Percentiles rank a stretch among this genome's conserved stretches.
phyloP scores from a whole-genome alignment of 108 stramenopile genomes.

The Cyclotella kingstonii region DNA sequence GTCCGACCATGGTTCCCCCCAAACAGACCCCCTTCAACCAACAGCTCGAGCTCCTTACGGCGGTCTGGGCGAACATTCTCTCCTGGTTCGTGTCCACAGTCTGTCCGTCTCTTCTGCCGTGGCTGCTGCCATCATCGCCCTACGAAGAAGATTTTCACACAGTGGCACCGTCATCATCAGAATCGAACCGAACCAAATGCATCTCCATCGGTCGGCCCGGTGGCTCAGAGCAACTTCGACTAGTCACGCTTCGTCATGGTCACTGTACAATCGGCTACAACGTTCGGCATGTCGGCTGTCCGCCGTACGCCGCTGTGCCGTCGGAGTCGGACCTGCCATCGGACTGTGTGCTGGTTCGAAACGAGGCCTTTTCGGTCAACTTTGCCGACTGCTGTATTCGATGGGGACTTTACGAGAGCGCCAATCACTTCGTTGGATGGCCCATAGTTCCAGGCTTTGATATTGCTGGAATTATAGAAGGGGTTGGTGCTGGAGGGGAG shows the following conservation, averaged over 20 bases:
- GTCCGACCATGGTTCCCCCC: too few relatives aligned
- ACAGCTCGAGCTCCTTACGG: constrained; percentile 57
- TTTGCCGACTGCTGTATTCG: constrained; percentile 86
- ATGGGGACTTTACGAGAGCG: constrained; percentile 87
- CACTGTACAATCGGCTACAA: constrained; percentile 85
- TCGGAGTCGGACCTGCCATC: constrained; percentile 18
- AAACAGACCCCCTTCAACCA: constrained; percentile 51
- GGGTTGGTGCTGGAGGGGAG: not conserved
- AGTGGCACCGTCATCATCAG: constrained; percentile 1
- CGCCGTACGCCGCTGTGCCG: constrained; percentile 44
- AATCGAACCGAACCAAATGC: constrained; percentile 49
- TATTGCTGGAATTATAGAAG: constrained; percentile 69
- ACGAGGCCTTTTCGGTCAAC: constrained; percentile 73
- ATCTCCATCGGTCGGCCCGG: constrained; percentile 82
- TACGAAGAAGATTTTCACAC: constrained; percentile 24
- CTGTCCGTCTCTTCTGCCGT: constrained; percentile 49
- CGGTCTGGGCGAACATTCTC: constrained; percentile 66
- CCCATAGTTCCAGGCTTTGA: constrained; percentile 93
- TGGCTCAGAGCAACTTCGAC: constrained; percentile 73
- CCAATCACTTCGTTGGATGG: constrained; percentile 82
- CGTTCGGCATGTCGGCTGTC: constrained; percentile 38
- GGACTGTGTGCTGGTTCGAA: constrained; percentile 61
- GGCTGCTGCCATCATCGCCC: constrained; percentile 53
- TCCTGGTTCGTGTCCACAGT: constrained; percentile 68
- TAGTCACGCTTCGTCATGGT: constrained; percentile 56